Evolutionary conservation across 1,284 basidiomycete genomes (phyloP), one percentile per base, ranked within the genome.

Genomic region (Cutaneotrichosporon spelunceum): DNA sequence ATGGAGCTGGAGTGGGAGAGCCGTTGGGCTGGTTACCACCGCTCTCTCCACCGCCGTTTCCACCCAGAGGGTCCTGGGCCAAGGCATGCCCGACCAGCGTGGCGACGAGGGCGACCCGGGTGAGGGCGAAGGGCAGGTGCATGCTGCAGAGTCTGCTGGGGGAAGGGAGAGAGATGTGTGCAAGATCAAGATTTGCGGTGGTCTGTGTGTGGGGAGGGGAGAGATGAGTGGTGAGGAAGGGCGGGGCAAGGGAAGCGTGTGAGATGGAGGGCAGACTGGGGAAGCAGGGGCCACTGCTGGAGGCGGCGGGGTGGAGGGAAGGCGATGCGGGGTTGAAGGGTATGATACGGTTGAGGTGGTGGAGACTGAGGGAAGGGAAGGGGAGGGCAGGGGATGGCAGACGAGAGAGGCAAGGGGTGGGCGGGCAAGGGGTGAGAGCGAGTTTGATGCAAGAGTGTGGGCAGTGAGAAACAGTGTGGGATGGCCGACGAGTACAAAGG

Each of bases 1-100:
- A 16, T 5, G 48, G 26, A n/a, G 48, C 2, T 4, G 27, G 26
- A 4, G 48, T 19, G 26, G 48, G 47, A 27, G 47, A 50, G 8
- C 14, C 14, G 10, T 13, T 26, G 23, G 24, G 23, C 13, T 49
- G 23, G 23, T 11, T 33, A 6, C 52, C 39, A 21, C 36, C 52
- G 42, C 48, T 44, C 16, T 23, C 39, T 44, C 29, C 29, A 27
- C 33, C 27, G 24, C 21, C 30, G 47, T 39, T 26, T 33, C n/a
- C 36, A 9, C 33, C 50, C n/a, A 9, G 29, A 49, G 21, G 49
- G 44, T 59, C 49, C 62, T 63, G 58, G 13, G 49, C 62, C 7
- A 63, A 19, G 36, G 56, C 50, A 27, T 44, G 16, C 29, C 54
- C 54, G 24, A 45, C 54, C 23, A 45, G 27, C 26, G 34, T 29